Evolutionary conservation across 768 basidiomycete genomes (phyloP), one percentile per base, ranked within the genome.

Genomic region (Candolleomyces efflorescens): DNA sequence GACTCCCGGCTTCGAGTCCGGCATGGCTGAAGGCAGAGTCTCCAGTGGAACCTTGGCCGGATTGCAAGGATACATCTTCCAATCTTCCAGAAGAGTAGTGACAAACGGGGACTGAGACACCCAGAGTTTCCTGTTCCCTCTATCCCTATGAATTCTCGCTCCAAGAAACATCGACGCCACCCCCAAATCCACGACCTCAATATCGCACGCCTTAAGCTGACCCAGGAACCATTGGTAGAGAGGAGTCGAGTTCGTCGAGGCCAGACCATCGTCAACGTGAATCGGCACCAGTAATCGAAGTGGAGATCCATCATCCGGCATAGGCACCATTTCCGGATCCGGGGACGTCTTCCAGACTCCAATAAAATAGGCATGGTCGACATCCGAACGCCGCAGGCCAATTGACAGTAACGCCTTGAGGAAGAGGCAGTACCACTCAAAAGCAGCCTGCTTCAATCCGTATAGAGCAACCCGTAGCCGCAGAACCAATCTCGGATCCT

Each of bases 61-160:
- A 10, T 54, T n/a, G 2, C 37, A 39, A 2, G 20, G 7, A 1
- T 18, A 24, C 46, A 66, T 51, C 20, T 59, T 58, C 38, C 59
- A 61, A 0, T 55, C 20, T n/a, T 58, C 44, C 6, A 66, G 43
- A 1, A 66, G 45, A 3, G 61, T 55, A 6, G 12, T 27, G 46
- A 66, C 45, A 41, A 57, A 62, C 1, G 43, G 39, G 5, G 53
- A 38, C 20, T 63, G 62, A 9, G 62, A 66, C 0, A 66, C 37
- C 59, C 56, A 60, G 0, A 65, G 51, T 10, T 43, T 46, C n/a
- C 55, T 54, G 10, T 9, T 15, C 6, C 45, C 6, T 9, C 58
- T 27, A 41, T 66, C 58, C 5, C 63, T 24, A 4, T 48, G 46
- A 23, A 66, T 54, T 1, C 47, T 38, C 43, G 61, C 60, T 1